Evolutionary conservation across 2,329 filamentous ascomycete genomes (phyloP).

Genomic region (Paraphaeosphaeria sporulosa): DNA sequence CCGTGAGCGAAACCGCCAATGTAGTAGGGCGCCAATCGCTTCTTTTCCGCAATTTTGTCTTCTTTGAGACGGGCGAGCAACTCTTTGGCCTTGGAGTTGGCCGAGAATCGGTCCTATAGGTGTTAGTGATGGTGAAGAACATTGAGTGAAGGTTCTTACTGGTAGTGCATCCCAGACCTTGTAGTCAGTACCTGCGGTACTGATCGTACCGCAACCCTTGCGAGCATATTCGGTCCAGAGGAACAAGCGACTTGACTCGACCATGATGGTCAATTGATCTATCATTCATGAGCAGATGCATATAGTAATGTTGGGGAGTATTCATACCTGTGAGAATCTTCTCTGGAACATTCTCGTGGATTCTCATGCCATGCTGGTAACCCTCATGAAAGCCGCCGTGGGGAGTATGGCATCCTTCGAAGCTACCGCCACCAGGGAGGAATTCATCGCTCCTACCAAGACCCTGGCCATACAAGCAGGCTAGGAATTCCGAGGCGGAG

Average conservation of each 20-base stretch:
- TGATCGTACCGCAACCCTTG: slow-evolving; percentile 44
- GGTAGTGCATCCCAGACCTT: slow-evolving; percentile 49
- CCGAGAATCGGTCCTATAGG: slow-evolving; percentile 46
- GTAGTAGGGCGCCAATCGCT: slow-evolving; percentile 45
- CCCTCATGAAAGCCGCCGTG: slow-evolving; percentile 53
- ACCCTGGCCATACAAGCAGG: slow-evolving; percentile 48
- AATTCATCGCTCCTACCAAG: slow-evolving; percentile 55
- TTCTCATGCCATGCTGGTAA: slow-evolving; percentile 55
- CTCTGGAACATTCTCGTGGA: slow-evolving; percentile 53
- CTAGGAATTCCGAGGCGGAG: slow-evolving; percentile 47
- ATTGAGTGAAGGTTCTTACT: slow-evolving; percentile 23
- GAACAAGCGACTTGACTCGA: slow-evolving; percentile 49
- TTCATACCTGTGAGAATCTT: slow-evolving; percentile 51
- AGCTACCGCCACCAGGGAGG: slow-evolving; percentile 46
- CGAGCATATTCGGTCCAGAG: slow-evolving; percentile 50
- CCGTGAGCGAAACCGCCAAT: slow-evolving; percentile 44
- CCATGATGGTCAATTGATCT: slow-evolving; percentile 51
- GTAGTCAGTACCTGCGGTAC: slow-evolving; percentile 46
- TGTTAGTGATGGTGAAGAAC: slow-evolving; percentile 4
- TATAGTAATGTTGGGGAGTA: background rate
- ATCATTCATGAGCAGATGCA: background rate
- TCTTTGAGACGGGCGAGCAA: slow-evolving; percentile 40
- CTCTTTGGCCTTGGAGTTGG: slow-evolving; percentile 45
- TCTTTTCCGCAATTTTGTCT: slow-evolving; percentile 42
- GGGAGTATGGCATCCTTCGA: slow-evolving; percentile 48